Evolutionary conservation across 257 asterid species (phyloP).

Genomic region (Paraleonurus japonicus): DNA sequence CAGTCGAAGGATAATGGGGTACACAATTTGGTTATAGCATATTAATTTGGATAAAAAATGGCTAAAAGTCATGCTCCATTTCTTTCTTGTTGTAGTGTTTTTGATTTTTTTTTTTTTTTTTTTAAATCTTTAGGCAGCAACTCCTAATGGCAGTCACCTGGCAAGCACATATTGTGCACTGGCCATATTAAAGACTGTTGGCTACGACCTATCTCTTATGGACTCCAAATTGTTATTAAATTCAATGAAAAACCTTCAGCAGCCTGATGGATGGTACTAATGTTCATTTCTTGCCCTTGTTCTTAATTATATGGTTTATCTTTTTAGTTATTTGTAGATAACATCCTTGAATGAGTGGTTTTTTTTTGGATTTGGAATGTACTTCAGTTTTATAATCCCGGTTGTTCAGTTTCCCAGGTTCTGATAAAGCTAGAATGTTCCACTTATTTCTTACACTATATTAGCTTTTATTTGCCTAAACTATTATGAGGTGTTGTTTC

Average conservation of each 20-base stretch:
- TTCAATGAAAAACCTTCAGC: slow-evolving; percentile 95
- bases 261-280: slow-evolving; percentile 78
- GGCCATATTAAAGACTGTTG: slow-evolving; percentile 75
- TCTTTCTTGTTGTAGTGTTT: slow-evolving; percentile 8
- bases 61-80: not conserved
- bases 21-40: slow-evolving; percentile 28
- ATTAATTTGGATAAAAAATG: slow-evolving; percentile 6
- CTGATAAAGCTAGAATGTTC: not conserved
- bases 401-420: not conserved
- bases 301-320: slow-evolving; percentile 5
- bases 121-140: slow-evolving; percentile 37
- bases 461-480: not conserved
- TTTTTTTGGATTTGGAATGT: not conserved
- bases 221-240: slow-evolving; percentile 49
- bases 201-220: slow-evolving; percentile 68
- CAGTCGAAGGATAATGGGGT: slow-evolving; percentile 52
- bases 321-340: not conserved
- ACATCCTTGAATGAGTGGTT: not conserved
- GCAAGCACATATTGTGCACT: slow-evolving; percentile 95
- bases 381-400: not conserved
- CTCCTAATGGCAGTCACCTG: slow-evolving; percentile 82
- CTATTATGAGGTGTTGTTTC: not conserved
- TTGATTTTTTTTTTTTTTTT: not conserved
- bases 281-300: slow-evolving; percentile 4
- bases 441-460: not conserved